Base-by-base conservation (phyloP, 1,284 basidiomycete species). In the Chiua sp. region DNA sequence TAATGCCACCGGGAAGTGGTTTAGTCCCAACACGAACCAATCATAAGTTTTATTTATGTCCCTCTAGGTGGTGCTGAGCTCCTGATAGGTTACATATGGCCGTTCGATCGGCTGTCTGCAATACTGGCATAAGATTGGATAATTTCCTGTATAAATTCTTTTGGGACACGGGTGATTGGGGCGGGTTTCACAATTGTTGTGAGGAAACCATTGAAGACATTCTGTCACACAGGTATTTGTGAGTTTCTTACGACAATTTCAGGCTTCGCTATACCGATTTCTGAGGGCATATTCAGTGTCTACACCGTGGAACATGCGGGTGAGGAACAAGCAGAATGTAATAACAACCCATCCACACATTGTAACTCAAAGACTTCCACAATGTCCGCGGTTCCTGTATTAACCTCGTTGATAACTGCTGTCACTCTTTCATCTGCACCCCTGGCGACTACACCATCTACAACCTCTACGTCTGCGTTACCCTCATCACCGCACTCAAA, bases 301-400 rank as follows among this genome's bases (percentile, higher is more conserved):
- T 72, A 59, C 51, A 72, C 67, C 7, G 58, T 61, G 53, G 63
- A 70, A 42, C 63, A 61, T 12, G 51, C 66, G 15, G 58, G 37
- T 13, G 61, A 62, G 55, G 62, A 68, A 50, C 63, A 69, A 50
- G 62, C 58, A n/a, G n/a, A n/a, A n/a, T n/a, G n/a, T n/a, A n/a
- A n/a, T n/a, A n/a, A n/a, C n/a, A n/a, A n/a, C n/a, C n/a, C n/a
- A 3, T 73, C 71, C 59, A 73, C 69, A 47, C 63, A 69, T 55
- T 72, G 70, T 51, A 65, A 66, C 16, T 56, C 61, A 4, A 65
- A 55, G 22, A 57, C 50, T 7, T 59, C 37, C 20, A 56, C 47
- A 5, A 56, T 28, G 13, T 56, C 55, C 12, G 20, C 26, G 30
- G 39, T 22, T n/a, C 37, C 32, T 18, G 26, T 20, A 8, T 30